Percentiles rank a stretch among this genome's conserved stretches.
These are phyloP conservation scores for Rickenella mellea DNA, from an alignment of 768 basidiomycete genomes.

Conservation along the genomic window DNA sequence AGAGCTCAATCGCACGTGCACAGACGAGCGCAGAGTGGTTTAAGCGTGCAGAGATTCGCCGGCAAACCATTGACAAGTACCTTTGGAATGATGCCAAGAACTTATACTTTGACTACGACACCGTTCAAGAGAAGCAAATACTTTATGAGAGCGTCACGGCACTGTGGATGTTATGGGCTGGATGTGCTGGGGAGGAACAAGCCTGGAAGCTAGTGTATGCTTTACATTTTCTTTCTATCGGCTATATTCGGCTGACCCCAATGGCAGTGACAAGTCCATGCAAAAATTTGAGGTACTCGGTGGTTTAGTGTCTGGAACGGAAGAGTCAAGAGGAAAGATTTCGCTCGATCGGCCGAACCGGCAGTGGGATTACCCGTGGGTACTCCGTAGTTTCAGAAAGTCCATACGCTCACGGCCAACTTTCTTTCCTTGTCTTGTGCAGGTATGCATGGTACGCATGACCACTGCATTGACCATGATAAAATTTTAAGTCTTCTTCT, in stretches of 20 bases:
- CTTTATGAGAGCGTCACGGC: conserved; percentile 95
- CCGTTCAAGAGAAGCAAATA: conserved; percentile 81
- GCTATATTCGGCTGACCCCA: no score
- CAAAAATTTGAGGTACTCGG: conserved; percentile 96
- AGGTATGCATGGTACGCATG: conserved; percentile 59
- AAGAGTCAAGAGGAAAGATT: conserved; percentile 91
- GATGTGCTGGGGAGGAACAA: conserved; percentile 94
- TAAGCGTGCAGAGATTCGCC: conserved; percentile 74
- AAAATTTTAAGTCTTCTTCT: conserved; percentile 1
- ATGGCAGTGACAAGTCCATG: conserved; percentile 67
- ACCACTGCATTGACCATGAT: neutral
- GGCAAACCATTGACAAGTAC: conserved; percentile 81
- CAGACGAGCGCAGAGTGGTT: conserved; percentile 92
- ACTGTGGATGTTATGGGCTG: conserved; percentile 96
- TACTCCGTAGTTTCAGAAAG: conserved; percentile 14
- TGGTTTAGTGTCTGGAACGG: conserved; percentile 92
- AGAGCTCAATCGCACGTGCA: conserved; percentile 45
- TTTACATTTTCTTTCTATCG: conserved; percentile 1
- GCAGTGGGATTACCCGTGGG: conserved; percentile 96
- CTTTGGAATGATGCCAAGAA: conserved; percentile 95
- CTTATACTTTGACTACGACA: conserved; percentile 96
- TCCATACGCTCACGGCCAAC: conserved; percentile 9
- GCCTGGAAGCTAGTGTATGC: conserved; percentile 88
- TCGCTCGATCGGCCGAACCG: conserved; percentile 94
- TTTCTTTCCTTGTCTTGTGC: conserved; percentile 1